phyloP scores from a whole-genome alignment of 768 basidiomycete genomes.

The Hericium erinaceus region DNA sequence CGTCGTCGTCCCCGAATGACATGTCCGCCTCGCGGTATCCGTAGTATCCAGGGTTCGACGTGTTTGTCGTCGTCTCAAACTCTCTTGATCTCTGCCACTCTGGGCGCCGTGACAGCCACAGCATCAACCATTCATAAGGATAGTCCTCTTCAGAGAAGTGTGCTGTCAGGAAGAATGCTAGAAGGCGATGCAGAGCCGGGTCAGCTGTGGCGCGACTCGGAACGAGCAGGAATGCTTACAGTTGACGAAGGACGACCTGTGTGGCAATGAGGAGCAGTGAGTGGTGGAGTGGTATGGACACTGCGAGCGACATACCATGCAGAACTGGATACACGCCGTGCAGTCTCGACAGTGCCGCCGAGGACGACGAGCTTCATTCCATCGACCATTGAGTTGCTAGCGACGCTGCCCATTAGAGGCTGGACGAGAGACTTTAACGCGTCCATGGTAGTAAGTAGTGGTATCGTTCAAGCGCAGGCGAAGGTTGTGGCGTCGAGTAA shows the following conservation, averaged over 20 bases:
- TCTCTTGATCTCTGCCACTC: conserved; percentile 88
- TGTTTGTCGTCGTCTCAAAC: conserved; percentile 80
- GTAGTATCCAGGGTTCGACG: conserved; percentile 47
- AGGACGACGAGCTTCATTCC: conserved; percentile 87
- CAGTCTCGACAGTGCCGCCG: conserved; percentile 83
- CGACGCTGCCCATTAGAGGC: conserved; percentile 13
- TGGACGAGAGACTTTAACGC: conserved; percentile 16
- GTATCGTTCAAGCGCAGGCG: not conserved
- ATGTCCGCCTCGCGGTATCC: conserved; percentile 40
- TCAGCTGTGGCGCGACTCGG: conserved; percentile 2
- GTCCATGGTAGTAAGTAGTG: conserved; percentile 5
- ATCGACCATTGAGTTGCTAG: conserved; percentile 58
- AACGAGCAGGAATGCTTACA: conserved; percentile 39
- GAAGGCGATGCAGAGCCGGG: conserved; percentile 12
- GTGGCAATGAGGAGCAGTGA: conserved; percentile 4
- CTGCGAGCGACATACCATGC: conserved; percentile 51
- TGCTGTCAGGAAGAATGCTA: conserved; percentile 63
- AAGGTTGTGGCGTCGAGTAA: not conserved
- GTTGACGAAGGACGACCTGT: conserved; percentile 79
- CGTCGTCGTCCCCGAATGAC: conserved; percentile 49
- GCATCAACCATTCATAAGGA: conserved; percentile 87
- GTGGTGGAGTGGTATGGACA: conserved; percentile 1
- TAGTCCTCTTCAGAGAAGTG: conserved; percentile 88
- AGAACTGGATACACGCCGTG: conserved; percentile 70
- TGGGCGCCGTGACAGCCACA: conserved; percentile 78